These are phyloP conservation scores for Dothistroma pini DNA, from an alignment of 2,329 filamentous ascomycete species.

Conservation along the genomic window DNA sequence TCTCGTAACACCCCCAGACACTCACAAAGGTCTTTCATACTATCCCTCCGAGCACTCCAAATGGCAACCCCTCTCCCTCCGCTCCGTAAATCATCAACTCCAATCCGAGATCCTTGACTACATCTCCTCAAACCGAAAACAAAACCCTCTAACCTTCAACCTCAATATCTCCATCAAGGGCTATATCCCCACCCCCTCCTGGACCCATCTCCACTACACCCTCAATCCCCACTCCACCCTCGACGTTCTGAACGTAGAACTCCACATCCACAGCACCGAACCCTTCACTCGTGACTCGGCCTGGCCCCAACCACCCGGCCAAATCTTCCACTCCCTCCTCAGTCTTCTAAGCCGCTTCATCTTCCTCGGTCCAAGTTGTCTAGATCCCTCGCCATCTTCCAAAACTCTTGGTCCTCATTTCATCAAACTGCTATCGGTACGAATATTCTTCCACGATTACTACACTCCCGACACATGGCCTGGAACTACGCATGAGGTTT, in stretches of 20 bases:
- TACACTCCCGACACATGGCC: constrained; percentile 25
- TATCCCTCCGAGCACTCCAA: constrained; percentile 13
- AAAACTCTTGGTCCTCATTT: constrained; percentile 12
- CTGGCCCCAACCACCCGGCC: constrained; percentile 19
- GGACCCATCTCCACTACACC: constrained; percentile 20
- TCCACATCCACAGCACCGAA: constrained; percentile 27
- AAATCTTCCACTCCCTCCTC: constrained; percentile 18
- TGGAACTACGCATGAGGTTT: constrained; percentile 17
- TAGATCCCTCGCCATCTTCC: constrained; percentile 7
- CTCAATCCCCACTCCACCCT: constrained; percentile 11
- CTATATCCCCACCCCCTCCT: constrained; percentile 24
- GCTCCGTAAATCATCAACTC: constrained; percentile 18
- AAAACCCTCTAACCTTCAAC: constrained; percentile 10
- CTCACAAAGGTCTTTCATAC: constrained; percentile 16
- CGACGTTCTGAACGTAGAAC: constrained; percentile 18
- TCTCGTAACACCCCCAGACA: constrained; percentile 10
- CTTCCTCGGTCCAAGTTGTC: constrained; percentile 20
- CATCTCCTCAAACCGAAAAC: constrained; percentile 12
- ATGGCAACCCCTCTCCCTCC: constrained; percentile 11
- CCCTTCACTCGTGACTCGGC: constrained; percentile 23
- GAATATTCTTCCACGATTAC: constrained; percentile 23
- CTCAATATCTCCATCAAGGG: constrained; percentile 26
- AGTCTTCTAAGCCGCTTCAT: constrained; percentile 25
- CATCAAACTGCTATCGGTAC: constrained; percentile 21
- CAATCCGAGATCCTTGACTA: constrained; percentile 19